Conservation (phyloP, 148 eudicot genomes). For the Bassia scoparia region DNA sequence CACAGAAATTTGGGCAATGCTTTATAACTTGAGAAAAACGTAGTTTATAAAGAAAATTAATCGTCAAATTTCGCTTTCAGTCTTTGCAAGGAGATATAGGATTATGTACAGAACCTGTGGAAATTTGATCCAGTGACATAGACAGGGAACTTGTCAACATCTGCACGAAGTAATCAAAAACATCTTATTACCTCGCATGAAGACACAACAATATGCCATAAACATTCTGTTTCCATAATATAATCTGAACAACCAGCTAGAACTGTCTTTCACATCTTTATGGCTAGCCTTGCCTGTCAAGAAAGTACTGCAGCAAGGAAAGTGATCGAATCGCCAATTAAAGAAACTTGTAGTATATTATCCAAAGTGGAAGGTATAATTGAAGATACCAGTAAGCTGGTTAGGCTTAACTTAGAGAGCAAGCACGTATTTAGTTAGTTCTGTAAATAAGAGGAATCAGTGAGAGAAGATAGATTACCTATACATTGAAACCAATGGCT, state of each 20-base stretch:
- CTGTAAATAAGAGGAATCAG: not conserved
- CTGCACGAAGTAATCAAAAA: conserved; percentile 3
- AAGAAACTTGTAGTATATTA: too few relatives aligned
- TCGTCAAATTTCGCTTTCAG: conserved; percentile 60
- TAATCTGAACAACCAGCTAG: conserved; percentile 80
- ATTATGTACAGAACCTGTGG: conserved; percentile 80
- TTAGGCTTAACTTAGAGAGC: too few relatives aligned
- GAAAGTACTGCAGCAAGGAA: conserved; percentile 68
- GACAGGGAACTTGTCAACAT: not conserved
- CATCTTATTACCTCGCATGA: conserved; percentile 73
- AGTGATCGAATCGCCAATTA: conserved; percentile 3
- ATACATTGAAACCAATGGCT: conserved; percentile 99
- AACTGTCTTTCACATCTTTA: conserved; percentile 92
- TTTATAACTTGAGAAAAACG: not conserved
- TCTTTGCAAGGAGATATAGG: conserved; percentile 75
- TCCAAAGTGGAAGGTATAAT: too few relatives aligned
- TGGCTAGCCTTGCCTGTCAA: conserved; percentile 88
- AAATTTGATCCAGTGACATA: conserved; percentile 7
- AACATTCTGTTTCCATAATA: conserved; percentile 83
- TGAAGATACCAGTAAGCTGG: too few relatives aligned
- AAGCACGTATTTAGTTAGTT: too few relatives aligned
- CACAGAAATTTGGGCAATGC: not conserved
- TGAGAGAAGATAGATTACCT: conserved; percentile 46
- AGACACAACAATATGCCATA: conserved; percentile 90
- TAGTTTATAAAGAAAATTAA: conserved; percentile 27